Conservation (phyloP, 2,329 filamentous ascomycete genomes). For the Sporothrix humicola region DNA sequence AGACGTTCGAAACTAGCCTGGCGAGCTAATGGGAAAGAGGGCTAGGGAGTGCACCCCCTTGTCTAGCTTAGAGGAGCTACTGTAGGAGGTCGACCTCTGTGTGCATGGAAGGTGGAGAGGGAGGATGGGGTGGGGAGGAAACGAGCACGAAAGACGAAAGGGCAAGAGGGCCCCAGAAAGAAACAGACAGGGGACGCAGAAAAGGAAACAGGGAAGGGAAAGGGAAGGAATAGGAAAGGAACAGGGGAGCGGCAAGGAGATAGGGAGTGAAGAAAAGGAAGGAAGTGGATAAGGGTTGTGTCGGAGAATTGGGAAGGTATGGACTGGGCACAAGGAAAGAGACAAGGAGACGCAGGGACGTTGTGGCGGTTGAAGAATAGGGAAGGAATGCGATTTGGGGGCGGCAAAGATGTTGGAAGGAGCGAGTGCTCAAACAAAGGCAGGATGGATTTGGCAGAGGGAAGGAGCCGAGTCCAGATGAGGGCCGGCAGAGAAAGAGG, state of each 20-base stretch:
- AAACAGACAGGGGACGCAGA: not conserved
- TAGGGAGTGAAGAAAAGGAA: not conserved
- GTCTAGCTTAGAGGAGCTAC: constrained; percentile 28
- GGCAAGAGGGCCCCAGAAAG: not conserved
- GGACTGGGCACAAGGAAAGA: no score
- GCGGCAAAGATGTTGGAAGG: constrained; percentile 10
- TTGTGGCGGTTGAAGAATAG: not conserved
- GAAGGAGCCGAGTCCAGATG: constrained; percentile 9
- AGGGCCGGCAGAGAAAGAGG: not conserved
- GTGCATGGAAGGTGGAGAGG: constrained; percentile 8
- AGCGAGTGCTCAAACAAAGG: constrained; percentile 13
- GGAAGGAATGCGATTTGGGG: not conserved
- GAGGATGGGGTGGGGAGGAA: not conserved
- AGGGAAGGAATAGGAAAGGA: not conserved
- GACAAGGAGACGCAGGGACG: not conserved
- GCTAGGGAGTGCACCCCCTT: constrained; percentile 19
- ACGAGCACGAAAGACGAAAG: constrained; percentile 9
- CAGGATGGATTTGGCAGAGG: not conserved
- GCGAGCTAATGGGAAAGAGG: constrained; percentile 10
- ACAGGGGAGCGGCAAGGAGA: constrained; percentile 6
- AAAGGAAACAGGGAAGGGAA: not conserved
- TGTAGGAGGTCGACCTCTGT: not conserved
- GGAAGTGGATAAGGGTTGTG: constrained; percentile 1
- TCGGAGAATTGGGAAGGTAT: not conserved
- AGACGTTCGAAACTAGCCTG: constrained; percentile 3